A percentile compares a stretch with the other conserved stretches of the same genome.
These are phyloP conservation scores for Alternaria infectoria DNA, from an alignment of 2,329 filamentous ascomycete genomes.

Conservation along the genomic window DNA sequence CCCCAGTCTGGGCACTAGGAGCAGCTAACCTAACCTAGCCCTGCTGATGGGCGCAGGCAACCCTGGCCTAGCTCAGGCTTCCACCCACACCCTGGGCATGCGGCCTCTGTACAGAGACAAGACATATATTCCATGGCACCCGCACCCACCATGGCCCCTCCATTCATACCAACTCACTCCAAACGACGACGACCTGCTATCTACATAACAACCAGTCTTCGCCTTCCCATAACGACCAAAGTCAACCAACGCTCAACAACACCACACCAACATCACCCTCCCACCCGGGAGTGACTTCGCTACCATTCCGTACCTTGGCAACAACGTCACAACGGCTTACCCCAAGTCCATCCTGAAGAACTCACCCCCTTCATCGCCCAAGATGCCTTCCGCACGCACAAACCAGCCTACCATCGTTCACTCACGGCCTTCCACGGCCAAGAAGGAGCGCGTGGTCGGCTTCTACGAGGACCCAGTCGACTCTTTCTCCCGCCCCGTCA, in stretches of 20 bases:
- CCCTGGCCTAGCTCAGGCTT: constrained; percentile 31
- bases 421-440: constrained; percentile 33
- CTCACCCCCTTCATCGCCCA: constrained; percentile 28
- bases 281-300: constrained; percentile 31
- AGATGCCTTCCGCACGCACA: constrained; percentile 42
- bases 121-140: constrained; percentile 41
- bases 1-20: constrained; percentile 9
- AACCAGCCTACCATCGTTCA: constrained; percentile 46
- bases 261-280: constrained; percentile 23
- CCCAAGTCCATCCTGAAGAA: constrained; percentile 43
- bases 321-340: constrained; percentile 39
- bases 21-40: constrained; percentile 14
- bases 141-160: constrained; percentile 30
- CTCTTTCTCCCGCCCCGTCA: constrained; percentile 50
- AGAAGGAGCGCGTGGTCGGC: constrained; percentile 44
- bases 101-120: constrained; percentile 31
- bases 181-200: constrained; percentile 7
- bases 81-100: constrained; percentile 27
- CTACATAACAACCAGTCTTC: constrained; percentile 6
- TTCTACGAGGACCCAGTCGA: constrained; percentile 48
- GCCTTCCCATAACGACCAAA: constrained; percentile 8
- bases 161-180: constrained; percentile 19
- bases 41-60: constrained; percentile 23
- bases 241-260: constrained; percentile 21
- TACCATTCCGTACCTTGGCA: constrained; percentile 33